Evolutionary conservation across 1,284 basidiomycete genomes (phyloP).

Genomic region (Malassezia japonica): DNA sequence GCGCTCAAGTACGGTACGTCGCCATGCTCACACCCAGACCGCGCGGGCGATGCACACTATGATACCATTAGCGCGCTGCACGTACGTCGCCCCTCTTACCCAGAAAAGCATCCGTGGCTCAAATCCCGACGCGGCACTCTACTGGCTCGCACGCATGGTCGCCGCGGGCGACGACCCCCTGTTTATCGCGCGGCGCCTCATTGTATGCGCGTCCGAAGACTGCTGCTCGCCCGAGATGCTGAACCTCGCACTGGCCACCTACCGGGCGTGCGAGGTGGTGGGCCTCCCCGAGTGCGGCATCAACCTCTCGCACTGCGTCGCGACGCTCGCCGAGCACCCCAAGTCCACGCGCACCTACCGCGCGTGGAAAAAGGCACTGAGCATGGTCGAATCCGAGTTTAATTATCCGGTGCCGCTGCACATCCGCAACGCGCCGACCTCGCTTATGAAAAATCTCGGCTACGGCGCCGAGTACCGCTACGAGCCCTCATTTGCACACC

Average conservation of each 20-base stretch:
- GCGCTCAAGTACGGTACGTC: constrained; percentile 29
- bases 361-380: constrained; percentile 38
- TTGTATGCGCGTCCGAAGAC: constrained; percentile 77
- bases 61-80: constrained; percentile 80
- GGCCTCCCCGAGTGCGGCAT: constrained; percentile 60
- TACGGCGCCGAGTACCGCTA: constrained; percentile 56
- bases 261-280: constrained; percentile 53
- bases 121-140: constrained; percentile 70
- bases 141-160: constrained; percentile 57
- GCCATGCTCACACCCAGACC: constrained; percentile 10
- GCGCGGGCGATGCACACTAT: constrained; percentile 53
- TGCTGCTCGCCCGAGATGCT: constrained; percentile 64
- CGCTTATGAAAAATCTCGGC: constrained; percentile 68
- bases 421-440: constrained; percentile 78
- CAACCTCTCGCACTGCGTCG: constrained; percentile 64
- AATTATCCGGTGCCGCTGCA: constrained; percentile 62
- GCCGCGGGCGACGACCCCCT: constrained; percentile 72
- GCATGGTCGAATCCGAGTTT: constrained; percentile 24
- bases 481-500: constrained; percentile 65
- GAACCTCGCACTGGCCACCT: constrained; percentile 37
- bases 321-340: constrained; percentile 69
- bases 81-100: constrained; percentile 14
- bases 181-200: constrained; percentile 69
- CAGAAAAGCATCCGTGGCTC: constrained; percentile 68
- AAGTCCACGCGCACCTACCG: constrained; percentile 61